phyloP scores from a whole-genome alignment of 1,284 basidiomycete genomes.

The Apiotrichum porosum region DNA sequence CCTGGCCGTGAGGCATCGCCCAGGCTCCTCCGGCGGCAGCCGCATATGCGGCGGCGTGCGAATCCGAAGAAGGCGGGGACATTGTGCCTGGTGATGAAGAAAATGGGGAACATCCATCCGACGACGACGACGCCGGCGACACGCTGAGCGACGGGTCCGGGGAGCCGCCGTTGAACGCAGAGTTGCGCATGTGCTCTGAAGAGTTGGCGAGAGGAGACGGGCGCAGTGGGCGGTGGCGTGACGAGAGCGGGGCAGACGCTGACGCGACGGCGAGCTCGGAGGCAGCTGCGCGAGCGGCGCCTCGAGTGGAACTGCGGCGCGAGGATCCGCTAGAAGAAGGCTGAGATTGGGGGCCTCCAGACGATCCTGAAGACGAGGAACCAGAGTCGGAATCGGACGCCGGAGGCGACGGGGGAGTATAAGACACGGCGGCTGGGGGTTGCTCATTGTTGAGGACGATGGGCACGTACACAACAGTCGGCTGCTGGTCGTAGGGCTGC shows the following conservation, averaged over 20 bases:
- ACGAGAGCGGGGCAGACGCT: constrained; percentile 21
- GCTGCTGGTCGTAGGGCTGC: constrained; percentile 10
- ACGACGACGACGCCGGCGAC: neutral
- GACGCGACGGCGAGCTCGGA: constrained; percentile 36
- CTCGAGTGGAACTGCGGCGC: constrained; percentile 12
- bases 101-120: neutral
- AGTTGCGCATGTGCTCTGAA: neutral
- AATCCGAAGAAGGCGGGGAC: neutral
- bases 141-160: neutral
- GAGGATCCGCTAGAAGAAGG: neutral
- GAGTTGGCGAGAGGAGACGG: constrained; percentile 39
- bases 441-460: neutral
- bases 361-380: neutral
- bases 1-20: constrained; percentile 35
- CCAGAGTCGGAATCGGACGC: neutral
- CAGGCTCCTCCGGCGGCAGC: constrained; percentile 18
- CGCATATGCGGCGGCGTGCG: constrained; percentile 6
- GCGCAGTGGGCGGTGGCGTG: constrained; percentile 40
- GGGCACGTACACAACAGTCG: neutral
- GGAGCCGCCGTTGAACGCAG: neutral
- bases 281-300: constrained; percentile 28
- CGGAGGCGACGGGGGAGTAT: neutral
- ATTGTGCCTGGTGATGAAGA: neutral
- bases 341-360: neutral
- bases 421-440: too few relatives aligned